Base-by-base conservation (phyloP, 768 basidiomycete species). In the Nidularia pulvinata region DNA sequence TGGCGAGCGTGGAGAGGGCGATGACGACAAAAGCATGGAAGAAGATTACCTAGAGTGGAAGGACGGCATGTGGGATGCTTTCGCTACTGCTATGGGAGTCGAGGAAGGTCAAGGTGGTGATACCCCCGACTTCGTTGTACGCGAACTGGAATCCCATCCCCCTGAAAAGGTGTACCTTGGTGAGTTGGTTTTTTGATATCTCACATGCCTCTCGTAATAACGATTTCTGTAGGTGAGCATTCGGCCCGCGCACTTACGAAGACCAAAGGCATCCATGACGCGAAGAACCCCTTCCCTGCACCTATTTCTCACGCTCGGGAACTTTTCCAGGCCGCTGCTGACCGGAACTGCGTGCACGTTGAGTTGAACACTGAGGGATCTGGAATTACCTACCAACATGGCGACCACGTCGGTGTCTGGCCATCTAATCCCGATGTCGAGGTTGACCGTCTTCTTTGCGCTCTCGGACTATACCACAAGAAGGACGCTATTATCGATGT, bases 1-100 rank as follows among this genome's bases (percentile, higher is more conserved):
- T 35, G 95, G 95, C 43, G 87, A 89, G 66, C 80, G 89, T 37
- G 96, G 96, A 7, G 95, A 98, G 70, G 96, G 96, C 58, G 97
- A 99, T 65, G 96, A 99, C 65, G 97, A 99, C 72, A 97, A 97
- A 79, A 94, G 91, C 66, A 98, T 99, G 95, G 96, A 99, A 69
- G 96, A 99, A 75, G 96, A 99, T 70, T 99, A 98, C 68, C 83
- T 99, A 10, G 95, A 93, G 62, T 99, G 96, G 96, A 99, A 98
- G 70, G 96, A 99, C 65, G 82, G 80, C 60, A 95, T 98, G 95
- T 98, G 95, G 91, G 87, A 89, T 14, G 85, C 86, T 4, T 92
- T 98, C 56, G 80, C 94, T n/a, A 68, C 78, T 52, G 82, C 82
- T 19, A 82, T 98, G 81, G 81, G 82, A 50, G 93, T 97, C 49